These are phyloP conservation scores for Magnaporthales sp. DNA, from an alignment of 2,329 filamentous ascomycete genomes.

Conservation along the genomic window DNA sequence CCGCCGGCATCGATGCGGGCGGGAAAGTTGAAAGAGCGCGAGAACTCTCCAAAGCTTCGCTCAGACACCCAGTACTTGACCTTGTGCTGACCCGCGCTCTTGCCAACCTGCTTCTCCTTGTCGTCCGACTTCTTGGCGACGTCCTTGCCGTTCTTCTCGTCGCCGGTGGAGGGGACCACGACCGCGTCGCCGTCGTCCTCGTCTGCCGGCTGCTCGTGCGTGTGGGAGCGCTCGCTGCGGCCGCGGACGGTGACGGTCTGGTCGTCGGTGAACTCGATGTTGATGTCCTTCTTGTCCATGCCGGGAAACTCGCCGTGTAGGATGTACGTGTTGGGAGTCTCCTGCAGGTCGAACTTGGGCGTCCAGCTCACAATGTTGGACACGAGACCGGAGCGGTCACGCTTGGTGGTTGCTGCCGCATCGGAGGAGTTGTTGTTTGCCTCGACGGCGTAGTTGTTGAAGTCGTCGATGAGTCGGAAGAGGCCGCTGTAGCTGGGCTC, in stretches of 20 bases:
- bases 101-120: background rate
- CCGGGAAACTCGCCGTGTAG: conserved; percentile 75
- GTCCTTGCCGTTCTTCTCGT: conserved; percentile 25
- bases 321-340: conserved; percentile 60
- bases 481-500: conserved; percentile 26
- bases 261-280: conserved; percentile 70
- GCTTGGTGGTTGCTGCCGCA: background rate
- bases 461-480: conserved; percentile 57
- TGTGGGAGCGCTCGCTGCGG: conserved; percentile 50
- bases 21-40: conserved; percentile 61
- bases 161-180: conserved; percentile 16
- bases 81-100: background rate
- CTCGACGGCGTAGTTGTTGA: conserved; percentile 38
- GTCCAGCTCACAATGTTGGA: conserved; percentile 42
- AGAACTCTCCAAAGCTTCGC: conserved; percentile 58
- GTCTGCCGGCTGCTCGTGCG: conserved; percentile 56
- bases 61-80: conserved; percentile 59
- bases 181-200: conserved; percentile 27
- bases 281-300: conserved; percentile 62
- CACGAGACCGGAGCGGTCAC: conserved; percentile 10
- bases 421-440: conserved; percentile 3
- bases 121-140: conserved; percentile 10
- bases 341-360: conserved; percentile 71
- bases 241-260: conserved; percentile 66
- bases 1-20: conserved; percentile 30